Conservation (phyloP, 345 rosid genomes). For the Raphanus sativus region DNA sequence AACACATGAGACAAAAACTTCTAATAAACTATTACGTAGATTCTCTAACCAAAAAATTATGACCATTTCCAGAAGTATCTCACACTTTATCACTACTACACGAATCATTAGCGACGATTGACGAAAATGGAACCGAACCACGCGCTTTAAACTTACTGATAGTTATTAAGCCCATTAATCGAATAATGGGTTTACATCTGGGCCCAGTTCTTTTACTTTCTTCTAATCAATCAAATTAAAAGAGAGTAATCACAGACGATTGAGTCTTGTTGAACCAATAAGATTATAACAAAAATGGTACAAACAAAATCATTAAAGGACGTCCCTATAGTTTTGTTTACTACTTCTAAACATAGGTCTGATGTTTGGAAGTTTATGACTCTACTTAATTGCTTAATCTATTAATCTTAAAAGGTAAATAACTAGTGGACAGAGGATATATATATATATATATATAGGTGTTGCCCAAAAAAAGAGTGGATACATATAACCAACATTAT, state of each 20-base stretch:
- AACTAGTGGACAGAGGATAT: conserved; percentile 19
- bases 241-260: background rate
- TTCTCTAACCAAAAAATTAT: too few species aligned
- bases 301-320: conserved; percentile 13
- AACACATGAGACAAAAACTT: conserved; percentile 27
- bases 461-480: too few species aligned
- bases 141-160: background rate
- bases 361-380: conserved; percentile 16
- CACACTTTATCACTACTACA: background rate
- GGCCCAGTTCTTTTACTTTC: background rate
- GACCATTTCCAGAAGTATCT: background rate
- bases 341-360: conserved; percentile 12
- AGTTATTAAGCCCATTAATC: background rate
- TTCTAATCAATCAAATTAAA: background rate
- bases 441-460: background rate
- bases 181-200: background rate
- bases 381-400: conserved; percentile 30
- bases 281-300: background rate
- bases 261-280: conserved; percentile 1
- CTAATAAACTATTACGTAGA: too few species aligned
- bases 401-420: conserved; percentile 13
- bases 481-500: too few species aligned
- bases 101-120: conserved; percentile 8
- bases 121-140: conserved; percentile 16
- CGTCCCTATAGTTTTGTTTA: conserved; percentile 3